Conservation (phyloP, 1,284 basidiomycete genomes). For the Cryptococcus wingfieldii region DNA sequence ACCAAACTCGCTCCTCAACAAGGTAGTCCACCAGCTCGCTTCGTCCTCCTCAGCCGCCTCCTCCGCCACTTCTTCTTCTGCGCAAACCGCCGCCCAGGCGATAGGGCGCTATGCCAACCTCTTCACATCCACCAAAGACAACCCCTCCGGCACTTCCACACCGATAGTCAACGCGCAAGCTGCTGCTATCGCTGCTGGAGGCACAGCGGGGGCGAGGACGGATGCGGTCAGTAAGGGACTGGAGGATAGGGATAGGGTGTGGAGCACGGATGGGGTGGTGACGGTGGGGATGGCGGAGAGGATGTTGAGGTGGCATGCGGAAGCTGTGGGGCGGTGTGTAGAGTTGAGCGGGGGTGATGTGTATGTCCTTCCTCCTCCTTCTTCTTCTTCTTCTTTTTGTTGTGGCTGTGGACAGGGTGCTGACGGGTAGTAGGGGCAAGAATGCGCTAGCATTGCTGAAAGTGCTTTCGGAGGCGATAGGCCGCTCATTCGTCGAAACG, state of each 20-base stretch:
- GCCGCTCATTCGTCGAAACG: slow-evolving; percentile 80
- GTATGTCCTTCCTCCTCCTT: slow-evolving; percentile 53
- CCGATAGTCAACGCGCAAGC: background rate
- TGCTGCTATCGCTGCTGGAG: background rate
- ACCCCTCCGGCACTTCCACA: slow-evolving; percentile 7
- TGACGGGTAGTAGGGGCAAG: slow-evolving; percentile 62
- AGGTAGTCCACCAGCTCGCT: slow-evolving; percentile 86
- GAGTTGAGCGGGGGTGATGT: slow-evolving; percentile 80
- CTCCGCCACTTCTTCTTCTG: slow-evolving; percentile 53
- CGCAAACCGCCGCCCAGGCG: slow-evolving; percentile 58
- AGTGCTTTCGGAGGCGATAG: slow-evolving; percentile 83
- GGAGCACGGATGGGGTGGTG: slow-evolving; percentile 75
- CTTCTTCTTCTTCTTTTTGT: background rate
- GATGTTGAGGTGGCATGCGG: slow-evolving; percentile 94
- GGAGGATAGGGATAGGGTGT: slow-evolving; percentile 68
- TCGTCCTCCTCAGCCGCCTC: slow-evolving; percentile 60
- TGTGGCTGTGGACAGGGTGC: background rate
- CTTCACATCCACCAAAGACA: slow-evolving; percentile 33
- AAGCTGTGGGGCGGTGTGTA: slow-evolving; percentile 84
- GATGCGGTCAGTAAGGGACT: slow-evolving; percentile 23
- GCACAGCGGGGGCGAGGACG: background rate
- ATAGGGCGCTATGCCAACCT: slow-evolving; percentile 71
- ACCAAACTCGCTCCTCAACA: slow-evolving; percentile 77
- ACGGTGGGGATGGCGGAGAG: slow-evolving; percentile 72
- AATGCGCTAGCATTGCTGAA: slow-evolving; percentile 80